Evolutionary conservation across 306 rosid genomes (phyloP).

Genomic region (Citrullus amarus): DNA sequence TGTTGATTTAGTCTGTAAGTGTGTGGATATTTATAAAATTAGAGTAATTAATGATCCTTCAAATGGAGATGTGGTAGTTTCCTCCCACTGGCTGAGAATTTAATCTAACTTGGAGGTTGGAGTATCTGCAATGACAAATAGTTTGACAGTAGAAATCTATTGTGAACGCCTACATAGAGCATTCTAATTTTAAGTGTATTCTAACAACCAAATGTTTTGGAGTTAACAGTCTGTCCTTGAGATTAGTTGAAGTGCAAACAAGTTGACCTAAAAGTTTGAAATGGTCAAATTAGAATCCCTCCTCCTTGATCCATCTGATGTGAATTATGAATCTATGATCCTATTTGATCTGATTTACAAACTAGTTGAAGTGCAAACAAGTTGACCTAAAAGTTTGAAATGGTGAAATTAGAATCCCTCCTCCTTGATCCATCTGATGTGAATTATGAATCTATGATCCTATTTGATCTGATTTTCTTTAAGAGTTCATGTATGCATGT

Average conservation of each 20-base stretch:
- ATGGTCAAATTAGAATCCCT: background rate
- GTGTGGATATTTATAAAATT: background rate
- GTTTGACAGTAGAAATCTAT: background rate
- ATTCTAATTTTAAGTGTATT: background rate
- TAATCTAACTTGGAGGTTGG: background rate
- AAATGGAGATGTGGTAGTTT: background rate
- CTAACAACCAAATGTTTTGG: background rate
- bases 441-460: background rate
- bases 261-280: background rate
- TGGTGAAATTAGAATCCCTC: background rate
- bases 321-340: background rate
- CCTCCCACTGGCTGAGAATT: background rate
- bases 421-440: background rate
- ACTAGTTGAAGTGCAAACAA: background rate
- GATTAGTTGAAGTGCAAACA: background rate
- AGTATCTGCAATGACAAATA: background rate
- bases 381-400: background rate
- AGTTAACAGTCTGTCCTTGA: background rate
- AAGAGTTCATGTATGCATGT: background rate
- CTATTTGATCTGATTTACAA: background rate
- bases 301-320: background rate
- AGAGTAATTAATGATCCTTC: background rate
- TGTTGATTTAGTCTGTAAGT: background rate
- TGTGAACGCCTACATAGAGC: background rate
- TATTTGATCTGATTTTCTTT: background rate